phyloP scores from a whole-genome alignment of 2,329 filamentous ascomycete species.

The Calycina marina region DNA sequence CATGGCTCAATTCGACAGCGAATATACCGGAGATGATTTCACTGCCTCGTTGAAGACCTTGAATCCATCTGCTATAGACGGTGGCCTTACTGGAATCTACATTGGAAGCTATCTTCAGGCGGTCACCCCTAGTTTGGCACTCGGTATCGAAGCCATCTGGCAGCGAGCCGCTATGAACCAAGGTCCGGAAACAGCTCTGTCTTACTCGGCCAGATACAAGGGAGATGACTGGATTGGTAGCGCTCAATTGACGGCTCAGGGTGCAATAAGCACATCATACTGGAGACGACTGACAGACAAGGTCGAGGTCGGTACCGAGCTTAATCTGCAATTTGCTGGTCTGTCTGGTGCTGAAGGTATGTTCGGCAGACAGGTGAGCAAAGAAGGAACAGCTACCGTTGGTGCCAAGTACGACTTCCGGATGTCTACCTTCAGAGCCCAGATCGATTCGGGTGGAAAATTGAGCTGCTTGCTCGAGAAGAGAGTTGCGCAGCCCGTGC shows the following conservation, averaged over 20 bases:
- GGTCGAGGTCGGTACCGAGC: slow-evolving; percentile 89
- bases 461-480: slow-evolving; percentile 89
- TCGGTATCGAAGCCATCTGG: slow-evolving; percentile 89
- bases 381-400: slow-evolving; percentile 81
- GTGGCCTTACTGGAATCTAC: slow-evolving; percentile 85
- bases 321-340: slow-evolving; percentile 71
- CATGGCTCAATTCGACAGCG: slow-evolving; percentile 87
- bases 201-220: slow-evolving; percentile 87
- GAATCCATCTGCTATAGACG: slow-evolving; percentile 89
- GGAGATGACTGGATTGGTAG: slow-evolving; percentile 83
- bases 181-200: slow-evolving; percentile 80
- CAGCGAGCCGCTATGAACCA: slow-evolving; percentile 72
- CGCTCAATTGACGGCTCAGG: slow-evolving; percentile 68
- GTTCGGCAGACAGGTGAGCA: slow-evolving; percentile 63
- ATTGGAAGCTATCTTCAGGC: slow-evolving; percentile 94
- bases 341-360: slow-evolving; percentile 43
- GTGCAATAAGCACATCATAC: slow-evolving; percentile 80
- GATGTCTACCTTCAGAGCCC: slow-evolving; percentile 86
- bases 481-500: slow-evolving; percentile 82
- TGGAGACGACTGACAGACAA: slow-evolving; percentile 88
- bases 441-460: slow-evolving; percentile 91
- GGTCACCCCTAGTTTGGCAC: slow-evolving; percentile 69
- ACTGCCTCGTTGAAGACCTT: slow-evolving; percentile 84
- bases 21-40: slow-evolving; percentile 90
- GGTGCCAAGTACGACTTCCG: slow-evolving; percentile 98